Evolutionary conservation across 1,284 basidiomycete species (phyloP), one percentile per base, ranked within the genome.

Genomic region (Trichosporon coremiiforme): DNA sequence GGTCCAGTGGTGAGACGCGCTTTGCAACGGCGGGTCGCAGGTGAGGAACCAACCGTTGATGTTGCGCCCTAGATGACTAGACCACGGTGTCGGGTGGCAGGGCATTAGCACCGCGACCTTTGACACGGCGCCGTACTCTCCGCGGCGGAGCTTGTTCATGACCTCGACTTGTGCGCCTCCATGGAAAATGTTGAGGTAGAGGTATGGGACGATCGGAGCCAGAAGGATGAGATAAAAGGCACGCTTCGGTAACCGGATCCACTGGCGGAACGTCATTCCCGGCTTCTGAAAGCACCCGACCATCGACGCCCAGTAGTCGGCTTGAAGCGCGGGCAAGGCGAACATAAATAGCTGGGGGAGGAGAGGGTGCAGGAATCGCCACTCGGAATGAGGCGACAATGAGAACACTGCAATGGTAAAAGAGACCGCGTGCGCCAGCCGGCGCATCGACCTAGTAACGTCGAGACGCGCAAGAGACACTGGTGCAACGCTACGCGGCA

Each of bases 1-100:
- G 77, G 95, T 94, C 68, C 83, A 85, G 82, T 97, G 96, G 50
- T 68, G 63, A 35, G 65, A 15, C 2, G 35, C 15, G 10, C 12
- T 25, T 13, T 13, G 82, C 1, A 95, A 81, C 0, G 95, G 95
- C 1, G 95, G 95, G 77, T 97, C 95, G 77, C 95, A 98, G 3
- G 92, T 91, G 33, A 98, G 79, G 60, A 91, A 89, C 94, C 95
- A 98, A 73, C 86, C 86, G 10, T 90, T 85, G 50, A 89, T 86
- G 13, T 86, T 15, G 6, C 29, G 83, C 36, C 88, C 85, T 79
- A 99, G 82, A 82, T 95, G 91, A 4, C 94, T 90, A 77, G 94
- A 91, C 86, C 94, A 96, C 2, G 96, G 96, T 0, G 92, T 94
- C n/a, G 94, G 97, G 84, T 99, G 97, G 75, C 97, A 99, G 2